Base-by-base conservation (phyloP, 345 rosid species). In the Eutrema yunnanense region DNA sequence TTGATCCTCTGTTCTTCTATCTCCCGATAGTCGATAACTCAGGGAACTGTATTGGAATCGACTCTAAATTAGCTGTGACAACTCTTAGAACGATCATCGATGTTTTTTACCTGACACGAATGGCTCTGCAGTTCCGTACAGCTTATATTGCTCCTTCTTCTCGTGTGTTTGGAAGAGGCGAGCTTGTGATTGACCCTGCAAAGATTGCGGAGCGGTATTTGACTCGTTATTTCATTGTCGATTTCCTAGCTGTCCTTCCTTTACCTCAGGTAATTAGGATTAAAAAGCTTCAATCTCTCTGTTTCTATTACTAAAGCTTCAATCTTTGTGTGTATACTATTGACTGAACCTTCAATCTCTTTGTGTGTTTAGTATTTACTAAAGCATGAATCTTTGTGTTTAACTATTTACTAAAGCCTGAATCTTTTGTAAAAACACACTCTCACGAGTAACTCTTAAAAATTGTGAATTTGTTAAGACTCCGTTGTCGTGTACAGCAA, bases 101-200 rank as follows among this genome's bases (percentile, higher is more conserved):
- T 74, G 81, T 62, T 53, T 86, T 92, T 76, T 86, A 87, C 74
- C 84, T 87, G 13, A 63, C 82, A 50, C 86, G 94, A 12, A 84
- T 92, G 85, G 86, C 81, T 65, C 83, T 92, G 48, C 97, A 92
- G 75, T 92, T 92, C 64, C 86, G 90, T 6, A 92, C 93, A 19
- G 96, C 96, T 8, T 92, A 80, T 53, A 83, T 89, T 61, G 97
- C 97, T 19, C 97, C 96, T 11, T 91, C 97, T 3, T 91, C 97
- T 2, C 79, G 97, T 36, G 97, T 91, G 12, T 92, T 92, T 29
- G 97, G 97, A 40, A 83, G 97, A 29, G 97, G 97, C 59, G 97
- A 92, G 78, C 96, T 92, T 54, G 97, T 92, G 10, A 89, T 89
- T 19, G 93, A 89, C 77, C 78, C 96, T 67, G 88, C 84, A 44